Base-by-base conservation (phyloP, 116 monocot species). In the Posidonia oceanica region DNA sequence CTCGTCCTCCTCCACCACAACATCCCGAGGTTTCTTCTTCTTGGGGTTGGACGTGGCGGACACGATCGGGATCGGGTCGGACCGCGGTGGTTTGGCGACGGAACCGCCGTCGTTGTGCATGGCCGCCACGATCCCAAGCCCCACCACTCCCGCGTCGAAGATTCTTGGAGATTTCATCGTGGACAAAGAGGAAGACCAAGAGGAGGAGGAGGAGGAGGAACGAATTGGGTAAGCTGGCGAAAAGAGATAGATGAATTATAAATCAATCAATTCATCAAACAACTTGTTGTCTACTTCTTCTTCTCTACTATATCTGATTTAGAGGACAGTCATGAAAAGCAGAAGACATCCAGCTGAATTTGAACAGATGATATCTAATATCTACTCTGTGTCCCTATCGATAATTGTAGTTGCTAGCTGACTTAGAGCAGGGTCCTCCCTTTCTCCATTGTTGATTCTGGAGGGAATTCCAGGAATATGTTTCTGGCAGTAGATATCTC, bases 61-160 rank as follows among this genome's bases (percentile, higher is more conserved):
- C 4, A 38, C 16, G 36, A 71, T 71, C 21, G 71, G 61, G 17
- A 71, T 71, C 18, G 71, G 71, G 2, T 41, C 44, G 4, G 71
- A 71, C 23, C 29, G 29, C 29, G 29, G 29, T 29, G 29, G 16
- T 20, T 20, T 29, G 29, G 59, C 59, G 12, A 17, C 16, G 59
- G n/a, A 59, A 10, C 0, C 20, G 5, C 7, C 14, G 36, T 8
- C 63, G 36, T 5, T 10, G 70, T n/a, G 14, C 70, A 70, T 70
- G 57, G 70, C 55, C 37, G 70, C 70, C 39, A 70, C 70, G 38
- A 70, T 70, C 14, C 70, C 70, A 3, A 70, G 70, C 7, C 70
- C 70, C 3, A 70, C 70, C 13, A 52, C 70, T 14, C 57, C 36
- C 7, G n/a, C 70, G 70, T 51, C 42, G 70, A 29, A 29, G 29